Evolutionary conservation across 1,139 yeast genomes (phyloP), one percentile per base, ranked within the genome.

Genomic region (Blastobotrys capitulatus): DNA sequence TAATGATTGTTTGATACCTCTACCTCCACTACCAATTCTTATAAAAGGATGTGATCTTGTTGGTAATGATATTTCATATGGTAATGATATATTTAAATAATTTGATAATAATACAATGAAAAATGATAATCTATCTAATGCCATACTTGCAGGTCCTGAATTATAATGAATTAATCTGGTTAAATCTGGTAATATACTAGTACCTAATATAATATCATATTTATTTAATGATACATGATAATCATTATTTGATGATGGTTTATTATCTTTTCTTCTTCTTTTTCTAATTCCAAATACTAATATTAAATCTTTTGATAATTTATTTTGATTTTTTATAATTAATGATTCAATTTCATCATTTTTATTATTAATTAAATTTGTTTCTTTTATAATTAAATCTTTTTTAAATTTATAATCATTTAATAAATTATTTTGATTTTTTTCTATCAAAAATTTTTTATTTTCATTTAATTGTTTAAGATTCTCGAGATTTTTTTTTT

Each of bases 41-140:
- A 58, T 55, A 27, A 47, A 54, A 6, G 67, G 60, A 34, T 53
- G 57, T 7, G 53, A 42, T 31, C 57, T 54, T 42, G 55, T 59
- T 9, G 71, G 70, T 19, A 65, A 57, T 2, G 52, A 38, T 22
- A 68, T 55, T 37, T 59, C 59, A 46, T 57, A 66, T 2, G 72
- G 72, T 22, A 68, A 58, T 27, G 60, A 59, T 6, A 65, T 44
- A 32, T 62, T 63, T n/a, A 65, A 53, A 49, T 67, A 68, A 54
- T 62, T 58, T 1, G 70, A 65, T 8, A 63, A 52, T 34, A 66
- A 62, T 16, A 57, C 57, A 7, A 56, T 48, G 39, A 66, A 65
- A 38, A 54, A 59, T 16, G 66, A 61, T 15, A 65, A 57, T 18
- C 72, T 55, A 50, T 68, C 72, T 15, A 68, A 44, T 12, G 69